phyloP scores from a whole-genome alignment of 257 asterid genomes.

The Rehmannia glutinosa region DNA sequence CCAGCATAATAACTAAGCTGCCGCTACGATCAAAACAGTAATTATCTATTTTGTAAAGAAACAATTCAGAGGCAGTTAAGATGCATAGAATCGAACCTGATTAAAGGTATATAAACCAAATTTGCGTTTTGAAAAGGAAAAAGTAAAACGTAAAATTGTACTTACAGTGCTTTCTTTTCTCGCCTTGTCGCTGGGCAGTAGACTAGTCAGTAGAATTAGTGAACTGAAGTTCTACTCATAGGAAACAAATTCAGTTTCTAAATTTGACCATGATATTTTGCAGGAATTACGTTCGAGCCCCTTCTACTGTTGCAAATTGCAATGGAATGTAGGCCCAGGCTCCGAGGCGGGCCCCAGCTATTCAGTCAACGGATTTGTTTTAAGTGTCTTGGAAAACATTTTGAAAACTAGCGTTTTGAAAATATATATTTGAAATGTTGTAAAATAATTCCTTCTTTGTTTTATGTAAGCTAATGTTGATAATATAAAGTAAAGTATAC shows the following conservation, averaged over 20 bases:
- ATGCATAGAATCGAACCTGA: no score
- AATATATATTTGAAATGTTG: no score
- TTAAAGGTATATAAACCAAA: not conserved
- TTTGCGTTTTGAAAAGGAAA: not conserved
- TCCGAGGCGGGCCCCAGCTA: no score
- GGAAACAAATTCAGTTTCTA: not conserved
- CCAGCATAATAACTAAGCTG: not conserved
- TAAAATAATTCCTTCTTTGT: no score
- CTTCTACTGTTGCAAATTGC: not conserved
- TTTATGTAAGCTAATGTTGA: no score
- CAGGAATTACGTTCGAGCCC: not conserved
- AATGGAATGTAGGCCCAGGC: no score
- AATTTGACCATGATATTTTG: not conserved
- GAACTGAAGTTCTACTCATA: not conserved
- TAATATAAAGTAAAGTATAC: no score
- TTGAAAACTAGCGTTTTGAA: no score
- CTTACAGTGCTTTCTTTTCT: not conserved
- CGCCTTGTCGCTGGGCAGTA: not conserved
- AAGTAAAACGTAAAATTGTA: not conserved
- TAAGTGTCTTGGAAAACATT: no score
- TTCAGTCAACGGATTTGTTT: no score
- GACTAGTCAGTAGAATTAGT: constrained; percentile 8
- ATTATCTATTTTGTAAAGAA: not conserved
- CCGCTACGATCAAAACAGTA: not conserved
- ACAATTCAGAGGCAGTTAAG: no score